Base-by-base conservation (phyloP, 306 rosid genomes). In the Fragaria iinumae region DNA sequence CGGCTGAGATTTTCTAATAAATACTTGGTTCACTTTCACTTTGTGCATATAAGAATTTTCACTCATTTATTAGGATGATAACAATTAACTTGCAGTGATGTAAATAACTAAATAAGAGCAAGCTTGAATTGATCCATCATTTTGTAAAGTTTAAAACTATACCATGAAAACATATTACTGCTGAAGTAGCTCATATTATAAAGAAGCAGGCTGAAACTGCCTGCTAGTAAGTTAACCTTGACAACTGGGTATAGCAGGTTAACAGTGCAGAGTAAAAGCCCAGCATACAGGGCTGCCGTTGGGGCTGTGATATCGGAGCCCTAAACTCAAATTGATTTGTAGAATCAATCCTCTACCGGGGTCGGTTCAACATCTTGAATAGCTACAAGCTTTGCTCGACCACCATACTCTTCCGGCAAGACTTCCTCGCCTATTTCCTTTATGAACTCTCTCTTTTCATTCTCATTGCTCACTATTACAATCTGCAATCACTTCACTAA, bases 361-460 rank as follows among this genome's bases (percentile, higher is more conserved):
- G 84, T 69, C 69, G 86, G 63, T 47, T 72, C 77, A 76, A 83
- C 91, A 71, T 92, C 96, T 85, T 92, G 97, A 38, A 95, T 14
- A 18, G 91, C 76, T 57, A 75, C 79, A 71, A 80, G 82, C 84
- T 88, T 88, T 80, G 96, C 93, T 80, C 49, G 79, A 74, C 99
- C 99, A 27, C 99, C 99, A 67, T 95, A 91, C 74, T 87, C 92
- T 79, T 81, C 88, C 17, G 99, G 97, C 79, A 95, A 77, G 75
- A 70, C 77, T 29, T 92, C 97, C 85, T 89, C 98, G 12, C 99
- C 98, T 41, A 92, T 82, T 57, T 88, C 90, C 75, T 76, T 81
- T 72, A 89, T 44, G 76, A 95, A 88, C 72, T 72, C 72, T 34
- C 25, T 77, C 69, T 48, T 85, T 80, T 92, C 97, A 18, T 91